These are phyloP conservation scores for Cordyceps fumosorosea DNA, from an alignment of 2,329 filamentous ascomycete genomes.

Conservation along the genomic window DNA sequence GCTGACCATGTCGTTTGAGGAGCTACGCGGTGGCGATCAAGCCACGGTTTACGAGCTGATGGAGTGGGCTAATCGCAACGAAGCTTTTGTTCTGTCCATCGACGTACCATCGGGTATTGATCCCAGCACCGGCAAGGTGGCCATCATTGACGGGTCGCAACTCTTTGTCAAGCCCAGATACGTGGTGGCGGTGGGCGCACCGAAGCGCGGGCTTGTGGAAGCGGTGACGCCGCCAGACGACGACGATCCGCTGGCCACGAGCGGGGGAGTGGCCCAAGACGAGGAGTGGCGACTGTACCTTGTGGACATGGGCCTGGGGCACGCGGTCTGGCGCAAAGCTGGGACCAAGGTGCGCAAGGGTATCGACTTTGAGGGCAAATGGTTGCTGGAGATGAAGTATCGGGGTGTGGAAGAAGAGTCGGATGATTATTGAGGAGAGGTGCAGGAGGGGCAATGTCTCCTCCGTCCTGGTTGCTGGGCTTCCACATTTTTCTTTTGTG, in stretches of 20 bases:
- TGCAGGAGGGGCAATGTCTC: not conserved
- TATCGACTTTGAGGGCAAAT: conserved; percentile 80
- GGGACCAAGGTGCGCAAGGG: conserved; percentile 75
- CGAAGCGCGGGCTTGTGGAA: conserved; percentile 76
- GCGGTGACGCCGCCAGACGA: conserved; percentile 54
- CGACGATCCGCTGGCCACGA: conserved; percentile 28
- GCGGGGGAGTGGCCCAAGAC: conserved; percentile 32
- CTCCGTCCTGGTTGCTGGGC: not conserved
- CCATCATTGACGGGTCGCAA: conserved; percentile 64
- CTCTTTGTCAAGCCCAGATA: conserved; percentile 77
- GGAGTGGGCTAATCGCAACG: conserved; percentile 86
- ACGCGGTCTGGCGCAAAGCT: conserved; percentile 77
- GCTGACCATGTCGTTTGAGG: conserved; percentile 81
- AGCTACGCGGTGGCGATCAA: conserved; percentile 75
- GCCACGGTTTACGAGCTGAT: conserved; percentile 82
- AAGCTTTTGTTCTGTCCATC: conserved; percentile 76
- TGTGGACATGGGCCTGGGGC: conserved; percentile 78
- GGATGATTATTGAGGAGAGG: conserved; percentile 16
- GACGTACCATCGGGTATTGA: conserved; percentile 88
- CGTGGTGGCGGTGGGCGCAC: conserved; percentile 79
- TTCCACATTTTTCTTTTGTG: conserved; percentile 5
- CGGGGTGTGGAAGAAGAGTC: conserved; percentile 29
- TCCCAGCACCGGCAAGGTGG: conserved; percentile 63
- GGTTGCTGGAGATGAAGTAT: conserved; percentile 68
- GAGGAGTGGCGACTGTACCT: conserved; percentile 74